phyloP scores from a whole-genome alignment of 2,329 filamentous ascomycete species.

The Beauveria brongniartii region DNA sequence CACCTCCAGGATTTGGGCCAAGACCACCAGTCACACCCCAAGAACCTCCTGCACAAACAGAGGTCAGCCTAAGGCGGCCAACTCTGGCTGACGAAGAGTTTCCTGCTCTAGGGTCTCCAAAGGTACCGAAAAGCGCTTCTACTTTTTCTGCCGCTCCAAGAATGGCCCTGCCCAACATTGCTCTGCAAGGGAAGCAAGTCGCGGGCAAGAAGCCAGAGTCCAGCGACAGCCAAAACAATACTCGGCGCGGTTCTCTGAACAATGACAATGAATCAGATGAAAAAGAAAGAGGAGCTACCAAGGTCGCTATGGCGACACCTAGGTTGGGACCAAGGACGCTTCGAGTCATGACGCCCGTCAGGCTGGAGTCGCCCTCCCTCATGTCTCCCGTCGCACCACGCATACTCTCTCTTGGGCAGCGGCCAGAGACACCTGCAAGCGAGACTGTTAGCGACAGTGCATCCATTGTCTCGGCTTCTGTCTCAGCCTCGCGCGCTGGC shows the following conservation, averaged over 20 bases:
- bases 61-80: constrained; percentile 25
- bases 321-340: constrained; percentile 55
- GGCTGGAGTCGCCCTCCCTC: constrained; percentile 44
- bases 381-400: constrained; percentile 25
- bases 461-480: constrained; percentile 63
- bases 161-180: constrained; percentile 18
- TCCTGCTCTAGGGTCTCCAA: constrained; percentile 46
- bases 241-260: constrained; percentile 13
- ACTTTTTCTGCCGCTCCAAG: constrained; percentile 27
- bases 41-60: constrained; percentile 14
- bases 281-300: constrained; percentile 26
- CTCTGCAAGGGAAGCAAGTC: constrained; percentile 26
- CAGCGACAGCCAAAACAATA: constrained; percentile 13
- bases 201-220: constrained; percentile 24
- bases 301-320: constrained; percentile 40
- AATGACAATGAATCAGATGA: constrained; percentile 12
- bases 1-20: constrained; percentile 24
- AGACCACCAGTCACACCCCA: not conserved
- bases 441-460: constrained; percentile 71
- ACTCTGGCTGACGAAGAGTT: constrained; percentile 48
- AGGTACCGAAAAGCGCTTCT: constrained; percentile 25
- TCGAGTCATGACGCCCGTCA: constrained; percentile 61
- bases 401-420: constrained; percentile 29
- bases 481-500: constrained; percentile 59
- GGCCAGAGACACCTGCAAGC: constrained; percentile 65